Conservation (phyloP, 192 early-diverging fungal genomes). For the Gamsiella multidivaricata region DNA sequence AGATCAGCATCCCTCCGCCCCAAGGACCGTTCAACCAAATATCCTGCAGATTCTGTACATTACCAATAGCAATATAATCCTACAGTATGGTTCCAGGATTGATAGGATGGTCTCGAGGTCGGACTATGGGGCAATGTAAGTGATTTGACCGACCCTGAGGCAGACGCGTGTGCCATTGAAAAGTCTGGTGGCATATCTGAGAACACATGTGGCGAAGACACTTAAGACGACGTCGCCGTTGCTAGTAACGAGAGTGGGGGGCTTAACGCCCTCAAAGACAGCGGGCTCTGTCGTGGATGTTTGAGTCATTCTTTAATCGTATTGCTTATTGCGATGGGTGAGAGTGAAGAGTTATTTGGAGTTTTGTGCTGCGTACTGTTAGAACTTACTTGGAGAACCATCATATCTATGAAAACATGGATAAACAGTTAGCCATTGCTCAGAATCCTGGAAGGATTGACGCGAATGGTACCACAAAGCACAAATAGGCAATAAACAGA, state of each 20-base stretch:
- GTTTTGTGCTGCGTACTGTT: no score
- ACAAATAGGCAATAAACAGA: no score
- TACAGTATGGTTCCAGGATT: slow-evolving; percentile 37
- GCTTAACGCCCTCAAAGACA: slow-evolving; percentile 17
- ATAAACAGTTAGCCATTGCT: no score
- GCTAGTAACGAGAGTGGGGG: slow-evolving; percentile 19
- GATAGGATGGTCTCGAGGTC: slow-evolving; percentile 43
- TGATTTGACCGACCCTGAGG: slow-evolving; percentile 39
- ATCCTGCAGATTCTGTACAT: slow-evolving; percentile 10
- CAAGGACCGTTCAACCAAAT: slow-evolving; percentile 42
- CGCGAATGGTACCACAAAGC: no score
- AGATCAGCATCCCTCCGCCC: slow-evolving; percentile 38
- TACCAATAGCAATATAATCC: slow-evolving; percentile 29
- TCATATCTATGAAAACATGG: no score
- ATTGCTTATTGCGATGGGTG: no score
- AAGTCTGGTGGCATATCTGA: slow-evolving; percentile 28
- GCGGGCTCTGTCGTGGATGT: slow-evolving; percentile 19
- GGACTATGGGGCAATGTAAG: slow-evolving; percentile 46
- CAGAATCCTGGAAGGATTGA: no score
- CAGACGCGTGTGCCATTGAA: slow-evolving; percentile 20
- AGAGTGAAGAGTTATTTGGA: no score
- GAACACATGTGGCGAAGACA: slow-evolving; percentile 37
- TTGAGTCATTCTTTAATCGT: slow-evolving; percentile 8
- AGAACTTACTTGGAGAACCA: no score
- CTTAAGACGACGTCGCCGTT: slow-evolving; percentile 47